Evolutionary conservation across 192 early-diverging fungal species (phyloP).

Genomic region (Backusella luteola): DNA sequence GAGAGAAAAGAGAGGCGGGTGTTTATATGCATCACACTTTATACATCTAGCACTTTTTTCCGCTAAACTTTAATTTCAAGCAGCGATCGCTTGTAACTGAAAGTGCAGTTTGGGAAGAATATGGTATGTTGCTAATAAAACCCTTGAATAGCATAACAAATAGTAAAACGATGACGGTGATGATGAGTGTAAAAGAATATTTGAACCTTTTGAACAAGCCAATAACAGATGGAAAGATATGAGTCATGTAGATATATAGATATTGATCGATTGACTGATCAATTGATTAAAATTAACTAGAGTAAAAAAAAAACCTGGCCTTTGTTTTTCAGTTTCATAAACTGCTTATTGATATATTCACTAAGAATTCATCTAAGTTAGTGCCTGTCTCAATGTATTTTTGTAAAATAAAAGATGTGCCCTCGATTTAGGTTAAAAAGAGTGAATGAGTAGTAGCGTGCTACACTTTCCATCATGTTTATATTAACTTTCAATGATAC

Average conservation of each 20-base stretch:
- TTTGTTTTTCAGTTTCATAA: too few relatives aligned
- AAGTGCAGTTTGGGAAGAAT: not conserved
- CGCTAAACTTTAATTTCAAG: not conserved
- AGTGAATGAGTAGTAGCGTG: too few relatives aligned
- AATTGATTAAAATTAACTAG: not conserved
- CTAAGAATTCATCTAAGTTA: too few relatives aligned
- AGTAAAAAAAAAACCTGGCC: too few relatives aligned
- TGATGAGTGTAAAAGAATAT: not conserved
- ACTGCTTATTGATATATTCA: too few relatives aligned
- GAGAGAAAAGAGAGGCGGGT: not conserved
- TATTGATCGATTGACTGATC: not conserved
- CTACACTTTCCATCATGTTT: too few relatives aligned
- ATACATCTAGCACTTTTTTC: not conserved
- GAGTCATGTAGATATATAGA: not conserved
- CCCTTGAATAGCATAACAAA: not conserved
- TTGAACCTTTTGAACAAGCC: not conserved
- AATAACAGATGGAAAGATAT: not conserved
- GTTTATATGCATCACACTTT: not conserved
- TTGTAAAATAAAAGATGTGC: too few relatives aligned
- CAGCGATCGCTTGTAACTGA: not conserved
- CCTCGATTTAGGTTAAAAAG: too few relatives aligned
- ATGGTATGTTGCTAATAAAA: not conserved
- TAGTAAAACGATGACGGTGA: not conserved
- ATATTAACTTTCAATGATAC: too few relatives aligned
- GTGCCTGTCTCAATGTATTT: too few relatives aligned